Conservation (phyloP, 805 yeast species). For the Tetrapisispora phaffii region DNA sequence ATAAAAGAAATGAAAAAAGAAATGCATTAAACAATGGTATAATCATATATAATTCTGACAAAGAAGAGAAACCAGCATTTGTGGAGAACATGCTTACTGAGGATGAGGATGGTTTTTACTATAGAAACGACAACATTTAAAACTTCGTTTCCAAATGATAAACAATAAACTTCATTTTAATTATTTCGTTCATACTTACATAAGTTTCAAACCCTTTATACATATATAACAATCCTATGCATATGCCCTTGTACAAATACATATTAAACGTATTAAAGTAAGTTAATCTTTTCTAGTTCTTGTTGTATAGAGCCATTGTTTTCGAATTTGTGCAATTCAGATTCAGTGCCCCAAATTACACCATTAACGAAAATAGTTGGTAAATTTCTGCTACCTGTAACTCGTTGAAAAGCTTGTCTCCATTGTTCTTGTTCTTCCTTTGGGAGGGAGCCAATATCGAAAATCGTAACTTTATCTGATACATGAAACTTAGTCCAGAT, state of each 20-base stretch:
- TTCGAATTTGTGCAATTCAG: slow-evolving; percentile 25
- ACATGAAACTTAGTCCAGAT: slow-evolving; percentile 48
- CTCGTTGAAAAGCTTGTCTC: slow-evolving; percentile 26
- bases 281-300: slow-evolving; percentile 24
- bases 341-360: slow-evolving; percentile 28
- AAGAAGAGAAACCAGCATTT: slow-evolving; percentile 26
- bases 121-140: neutral
- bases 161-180: neutral
- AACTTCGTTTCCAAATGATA: neutral
- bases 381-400: slow-evolving; percentile 27
- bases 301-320: slow-evolving; percentile 14
- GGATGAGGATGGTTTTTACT: slow-evolving; percentile 24
- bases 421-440: slow-evolving; percentile 23
- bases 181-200: neutral
- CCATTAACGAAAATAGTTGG: slow-evolving; percentile 29
- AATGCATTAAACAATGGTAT: slow-evolving; percentile 42
- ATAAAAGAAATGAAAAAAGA: slow-evolving; percentile 42
- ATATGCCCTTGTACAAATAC: neutral
- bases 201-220: neutral
- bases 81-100: slow-evolving; percentile 21
- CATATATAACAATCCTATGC: neutral
- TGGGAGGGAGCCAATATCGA: slow-evolving; percentile 35
- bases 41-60: slow-evolving; percentile 34
- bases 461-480: slow-evolving; percentile 37
- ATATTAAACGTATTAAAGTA: slow-evolving; percentile 6